Base-by-base conservation (phyloP, 108 stramenopile species). In the Cyclotella baltica region DNA sequence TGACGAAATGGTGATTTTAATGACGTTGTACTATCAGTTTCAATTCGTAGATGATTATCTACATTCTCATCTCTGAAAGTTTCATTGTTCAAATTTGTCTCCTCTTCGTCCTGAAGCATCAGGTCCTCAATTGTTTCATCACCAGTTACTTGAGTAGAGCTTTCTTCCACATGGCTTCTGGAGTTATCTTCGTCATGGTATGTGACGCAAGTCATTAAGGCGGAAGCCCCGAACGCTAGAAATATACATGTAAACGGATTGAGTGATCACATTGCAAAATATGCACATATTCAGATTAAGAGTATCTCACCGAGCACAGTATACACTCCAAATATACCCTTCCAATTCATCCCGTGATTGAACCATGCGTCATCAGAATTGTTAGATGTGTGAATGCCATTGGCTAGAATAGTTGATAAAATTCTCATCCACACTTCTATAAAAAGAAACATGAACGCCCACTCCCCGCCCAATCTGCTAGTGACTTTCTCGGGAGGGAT, bases 391-490 rank as follows among this genome's bases (percentile, higher is more conserved):
- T 72, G 51, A 47, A 46, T 15, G 48, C 65, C 51, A 67, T 81
- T 29, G 38, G 88, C 66, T 34, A 92, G 40, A 34, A 89, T 35
- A 4, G 89, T 89, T 4, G 92, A 96, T 58, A 92, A 52, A 51
- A 85, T 29, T 67, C 88, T 64, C 50, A 96, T 58, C 40, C 86
- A 53, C 13, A 93, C 83, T 69, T 96, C 94, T 40, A 87, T 76
- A 16, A 70, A 67, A 15, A 96, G 81, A 67, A 91, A 95, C 19
- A 92, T 58, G 66, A 89, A 89, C 15, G 94, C 94, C 78, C 92
- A 93, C 5, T 89, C 79, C 18, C 88, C 90, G 33, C 86, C 89
- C n/a, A 96, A 75, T 13, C 16, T 56, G 1, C 88, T 69, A 15
- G 89, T 93, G 18, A 88, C 84, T 40, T 80, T 73, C 29, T 85